A percentile compares a stretch with the other conserved stretches of the same genome.
Evolutionary conservation across 495 filamentous ascomycete genomes (phyloP).

Genomic region (Penicillium alfredii): DNA sequence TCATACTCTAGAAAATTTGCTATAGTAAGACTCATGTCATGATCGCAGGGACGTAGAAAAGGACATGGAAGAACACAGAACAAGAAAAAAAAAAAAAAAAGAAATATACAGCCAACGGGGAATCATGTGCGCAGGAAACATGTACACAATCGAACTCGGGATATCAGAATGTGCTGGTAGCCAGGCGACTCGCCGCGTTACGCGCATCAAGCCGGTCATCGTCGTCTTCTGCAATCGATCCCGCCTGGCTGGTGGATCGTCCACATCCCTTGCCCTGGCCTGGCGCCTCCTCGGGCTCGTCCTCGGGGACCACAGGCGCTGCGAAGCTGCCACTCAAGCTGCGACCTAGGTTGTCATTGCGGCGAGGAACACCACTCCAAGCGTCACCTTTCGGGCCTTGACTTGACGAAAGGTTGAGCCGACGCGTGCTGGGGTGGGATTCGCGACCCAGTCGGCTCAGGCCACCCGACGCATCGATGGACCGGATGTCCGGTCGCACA

Average conservation of each 20-base stretch:
- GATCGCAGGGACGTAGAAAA: not conserved
- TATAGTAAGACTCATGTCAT: not conserved
- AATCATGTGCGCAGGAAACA: constrained; percentile 28
- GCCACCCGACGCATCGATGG: constrained; percentile 85
- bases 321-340: constrained; percentile 63
- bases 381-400: constrained; percentile 95
- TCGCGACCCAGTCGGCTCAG: constrained; percentile 85
- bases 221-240: constrained; percentile 70
- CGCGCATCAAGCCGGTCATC: constrained; percentile 90
- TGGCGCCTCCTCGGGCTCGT: constrained; percentile 36
- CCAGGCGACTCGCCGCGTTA: constrained; percentile 90
- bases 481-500: constrained; percentile 85
- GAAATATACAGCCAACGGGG: constrained; percentile 17
- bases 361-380: constrained; percentile 89
- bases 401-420: constrained; percentile 71
- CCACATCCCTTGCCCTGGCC: constrained; percentile 46
- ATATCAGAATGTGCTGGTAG: constrained; percentile 79
- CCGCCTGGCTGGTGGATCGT: constrained; percentile 56
- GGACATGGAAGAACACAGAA: not conserved
- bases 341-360: constrained; percentile 67
- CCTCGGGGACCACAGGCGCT: constrained; percentile 32
- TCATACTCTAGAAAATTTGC: not conserved
- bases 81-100: constrained; percentile 5
- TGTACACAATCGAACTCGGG: constrained; percentile 20
- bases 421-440: constrained; percentile 66